phyloP scores from a whole-genome alignment of 2,329 filamentous ascomycete species.

The Penicillium sp. region DNA sequence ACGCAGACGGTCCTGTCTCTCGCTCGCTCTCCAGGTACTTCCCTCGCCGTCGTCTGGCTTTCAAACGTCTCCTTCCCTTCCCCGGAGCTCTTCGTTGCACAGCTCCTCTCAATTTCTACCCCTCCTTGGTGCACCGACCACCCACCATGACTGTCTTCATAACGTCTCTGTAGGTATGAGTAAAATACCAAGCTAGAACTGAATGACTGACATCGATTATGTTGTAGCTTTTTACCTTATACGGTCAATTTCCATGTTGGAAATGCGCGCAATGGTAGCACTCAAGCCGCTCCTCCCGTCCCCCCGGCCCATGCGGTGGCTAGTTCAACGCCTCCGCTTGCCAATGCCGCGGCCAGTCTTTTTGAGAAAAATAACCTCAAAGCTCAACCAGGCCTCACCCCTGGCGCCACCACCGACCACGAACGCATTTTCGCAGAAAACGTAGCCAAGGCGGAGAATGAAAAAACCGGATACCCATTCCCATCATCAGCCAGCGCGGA shows the following conservation, averaged over 20 bases:
- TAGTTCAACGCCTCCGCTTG: constrained; percentile 26
- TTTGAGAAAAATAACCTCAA: constrained; percentile 32
- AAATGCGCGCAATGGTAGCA: constrained; percentile 39
- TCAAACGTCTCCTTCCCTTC: constrained; percentile 1
- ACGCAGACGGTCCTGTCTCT: not conserved
- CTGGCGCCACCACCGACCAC: constrained; percentile 43
- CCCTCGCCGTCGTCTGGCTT: not conserved
- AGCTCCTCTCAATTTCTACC: constrained; percentile 7
- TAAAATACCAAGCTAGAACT: not conserved
- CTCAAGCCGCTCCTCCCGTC: constrained; percentile 35
- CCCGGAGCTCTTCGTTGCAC: constrained; percentile 1
- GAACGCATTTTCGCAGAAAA: constrained; percentile 41
- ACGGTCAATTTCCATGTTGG: constrained; percentile 80
- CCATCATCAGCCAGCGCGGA: constrained; percentile 37
- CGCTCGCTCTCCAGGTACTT: not conserved
- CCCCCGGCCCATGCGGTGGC: constrained; percentile 22
- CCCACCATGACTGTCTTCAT: constrained; percentile 58
- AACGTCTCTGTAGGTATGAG: constrained; percentile 54
- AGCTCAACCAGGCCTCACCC: constrained; percentile 33
- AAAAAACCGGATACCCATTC: constrained; percentile 32
- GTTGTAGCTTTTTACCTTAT: constrained; percentile 77
- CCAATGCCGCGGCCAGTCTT: constrained; percentile 32
- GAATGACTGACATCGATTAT: constrained; percentile 8
- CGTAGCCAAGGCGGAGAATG: constrained; percentile 24
- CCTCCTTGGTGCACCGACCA: constrained; percentile 8